Percentiles rank a stretch among this genome's conserved stretches.
phyloP scores from a whole-genome alignment of 768 basidiomycete genomes.

The Glaciozyma martinii region DNA sequence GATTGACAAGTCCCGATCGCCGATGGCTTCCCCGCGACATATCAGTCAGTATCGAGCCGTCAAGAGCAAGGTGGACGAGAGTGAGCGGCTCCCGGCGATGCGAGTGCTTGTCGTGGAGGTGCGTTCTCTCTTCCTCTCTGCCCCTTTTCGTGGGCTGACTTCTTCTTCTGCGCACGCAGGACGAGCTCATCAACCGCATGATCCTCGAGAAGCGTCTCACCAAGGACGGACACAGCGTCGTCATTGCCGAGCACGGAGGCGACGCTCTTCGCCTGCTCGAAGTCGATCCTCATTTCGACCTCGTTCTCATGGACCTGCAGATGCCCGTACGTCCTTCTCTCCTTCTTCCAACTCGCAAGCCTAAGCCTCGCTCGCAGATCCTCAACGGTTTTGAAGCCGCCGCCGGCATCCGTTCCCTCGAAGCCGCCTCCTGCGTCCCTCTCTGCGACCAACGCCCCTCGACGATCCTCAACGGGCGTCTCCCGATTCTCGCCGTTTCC shows the following conservation, averaged over 20 bases:
- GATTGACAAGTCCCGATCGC: too few species aligned
- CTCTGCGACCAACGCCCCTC: slow-evolving; percentile 41
- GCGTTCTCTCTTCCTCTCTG: slow-evolving; percentile 12
- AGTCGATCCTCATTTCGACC: slow-evolving; percentile 56
- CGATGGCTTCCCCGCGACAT: not conserved
- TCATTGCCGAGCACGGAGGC: slow-evolving; percentile 63
- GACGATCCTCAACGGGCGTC: slow-evolving; percentile 48
- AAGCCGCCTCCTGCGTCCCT: slow-evolving; percentile 38
- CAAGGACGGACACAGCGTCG: slow-evolving; percentile 57
- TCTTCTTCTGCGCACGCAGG: slow-evolving; percentile 46
- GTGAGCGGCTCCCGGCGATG: not conserved
- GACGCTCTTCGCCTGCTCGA: slow-evolving; percentile 54
- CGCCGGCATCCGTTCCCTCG: slow-evolving; percentile 55
- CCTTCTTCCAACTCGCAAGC: slow-evolving; percentile 1
- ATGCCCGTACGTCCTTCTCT: slow-evolving; percentile 33
- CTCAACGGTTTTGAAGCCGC: slow-evolving; percentile 66
- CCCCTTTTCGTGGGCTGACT: not conserved
- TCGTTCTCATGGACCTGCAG: slow-evolving; percentile 76
- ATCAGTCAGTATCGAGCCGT: slow-evolving; percentile 27
- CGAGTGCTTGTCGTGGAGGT: slow-evolving; percentile 61
- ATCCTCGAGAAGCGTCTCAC: slow-evolving; percentile 61
- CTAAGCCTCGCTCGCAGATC: slow-evolving; percentile 59
- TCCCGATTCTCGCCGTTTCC: slow-evolving; percentile 74
- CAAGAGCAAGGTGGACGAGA: slow-evolving; percentile 14
- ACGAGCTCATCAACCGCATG: slow-evolving; percentile 63